Conservation (phyloP, 768 basidiomycete genomes). For the Boletus sp. region DNA sequence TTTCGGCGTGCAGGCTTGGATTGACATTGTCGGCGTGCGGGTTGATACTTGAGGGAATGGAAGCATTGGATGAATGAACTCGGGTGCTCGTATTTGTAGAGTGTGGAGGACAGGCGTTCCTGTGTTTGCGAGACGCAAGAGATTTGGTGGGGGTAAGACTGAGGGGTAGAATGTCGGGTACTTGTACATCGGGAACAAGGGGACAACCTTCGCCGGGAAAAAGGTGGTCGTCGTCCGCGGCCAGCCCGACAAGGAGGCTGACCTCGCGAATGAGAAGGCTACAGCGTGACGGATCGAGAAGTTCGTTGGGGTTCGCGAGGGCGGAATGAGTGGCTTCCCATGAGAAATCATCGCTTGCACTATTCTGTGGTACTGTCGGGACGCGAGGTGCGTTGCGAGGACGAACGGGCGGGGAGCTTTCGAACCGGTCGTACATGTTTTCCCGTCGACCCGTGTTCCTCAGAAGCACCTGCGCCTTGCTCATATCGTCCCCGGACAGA, state of each 20-base stretch:
- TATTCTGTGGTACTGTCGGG: not conserved
- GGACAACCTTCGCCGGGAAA: not conserved
- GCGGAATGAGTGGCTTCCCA: slow-evolving; percentile 15
- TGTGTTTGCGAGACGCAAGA: slow-evolving; percentile 11
- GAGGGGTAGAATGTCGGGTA: slow-evolving; percentile 18
- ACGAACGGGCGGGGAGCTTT: slow-evolving; percentile 8
- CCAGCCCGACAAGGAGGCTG: slow-evolving; percentile 31
- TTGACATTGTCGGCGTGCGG: not conserved
- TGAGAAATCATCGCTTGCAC: slow-evolving; percentile 9
- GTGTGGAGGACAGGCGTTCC: not conserved
- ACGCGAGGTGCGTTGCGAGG: not conserved
- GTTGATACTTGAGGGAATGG: not conserved
- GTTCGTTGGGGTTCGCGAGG: not conserved
- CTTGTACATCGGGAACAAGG: not conserved
- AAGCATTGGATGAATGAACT: not conserved
- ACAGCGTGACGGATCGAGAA: slow-evolving; percentile 18
- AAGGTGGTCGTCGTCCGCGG: slow-evolving; percentile 18
- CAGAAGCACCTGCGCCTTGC: slow-evolving; percentile 15
- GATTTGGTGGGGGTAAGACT: slow-evolving; percentile 20
- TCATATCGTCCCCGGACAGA: slow-evolving; percentile 13
- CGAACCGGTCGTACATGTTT: slow-evolving; percentile 5
- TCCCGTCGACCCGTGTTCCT: slow-evolving; percentile 13
- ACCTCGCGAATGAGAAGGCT: slow-evolving; percentile 34
- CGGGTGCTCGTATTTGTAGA: not conserved
- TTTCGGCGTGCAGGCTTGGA: not conserved